These are phyloP conservation scores for Leccinum boreale DNA, from an alignment of 768 basidiomycete species.

Conservation along the genomic window DNA sequence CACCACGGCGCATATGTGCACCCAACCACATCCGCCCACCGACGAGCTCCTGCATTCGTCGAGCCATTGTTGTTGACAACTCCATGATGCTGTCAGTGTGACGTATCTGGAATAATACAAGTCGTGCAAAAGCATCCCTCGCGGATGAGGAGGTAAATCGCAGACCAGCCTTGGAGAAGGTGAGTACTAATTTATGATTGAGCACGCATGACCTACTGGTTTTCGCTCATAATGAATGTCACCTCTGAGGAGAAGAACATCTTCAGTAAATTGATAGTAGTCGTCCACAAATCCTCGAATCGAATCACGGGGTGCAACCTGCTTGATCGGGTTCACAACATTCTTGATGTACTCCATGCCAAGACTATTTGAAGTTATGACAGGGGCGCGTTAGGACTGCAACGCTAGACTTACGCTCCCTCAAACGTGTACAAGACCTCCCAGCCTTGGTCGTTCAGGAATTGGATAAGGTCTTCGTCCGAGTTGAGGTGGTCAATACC, in stretches of 20 bases:
- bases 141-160: slow-evolving; percentile 30
- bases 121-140: slow-evolving; percentile 32
- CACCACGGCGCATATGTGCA: slow-evolving; percentile 43
- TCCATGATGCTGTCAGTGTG: slow-evolving; percentile 27
- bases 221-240: slow-evolving; percentile 40
- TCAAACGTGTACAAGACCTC: slow-evolving; percentile 37
- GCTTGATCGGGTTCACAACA: slow-evolving; percentile 36
- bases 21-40: slow-evolving; percentile 40
- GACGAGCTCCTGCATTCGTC: slow-evolving; percentile 29
- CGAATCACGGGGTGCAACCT: slow-evolving; percentile 34
- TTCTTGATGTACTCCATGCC: slow-evolving; percentile 44
- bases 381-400: neutral
- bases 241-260: slow-evolving; percentile 40
- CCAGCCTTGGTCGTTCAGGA: slow-evolving; percentile 35
- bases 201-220: slow-evolving; percentile 27
- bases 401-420: slow-evolving; percentile 33
- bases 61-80: slow-evolving; percentile 30
- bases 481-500: slow-evolving; percentile 17
- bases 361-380: slow-evolving; percentile 27
- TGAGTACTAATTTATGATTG: slow-evolving; percentile 6
- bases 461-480: slow-evolving; percentile 29
- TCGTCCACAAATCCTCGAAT: slow-evolving; percentile 42
- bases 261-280: slow-evolving; percentile 30
- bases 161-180: slow-evolving; percentile 27
- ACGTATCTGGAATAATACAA: slow-evolving; percentile 31